A percentile compares a stretch with the other conserved stretches of the same genome.
These are phyloP conservation scores for Schizochytrium sp. DNA, from an alignment of 108 stramenopile genomes.

Conservation along the genomic window DNA sequence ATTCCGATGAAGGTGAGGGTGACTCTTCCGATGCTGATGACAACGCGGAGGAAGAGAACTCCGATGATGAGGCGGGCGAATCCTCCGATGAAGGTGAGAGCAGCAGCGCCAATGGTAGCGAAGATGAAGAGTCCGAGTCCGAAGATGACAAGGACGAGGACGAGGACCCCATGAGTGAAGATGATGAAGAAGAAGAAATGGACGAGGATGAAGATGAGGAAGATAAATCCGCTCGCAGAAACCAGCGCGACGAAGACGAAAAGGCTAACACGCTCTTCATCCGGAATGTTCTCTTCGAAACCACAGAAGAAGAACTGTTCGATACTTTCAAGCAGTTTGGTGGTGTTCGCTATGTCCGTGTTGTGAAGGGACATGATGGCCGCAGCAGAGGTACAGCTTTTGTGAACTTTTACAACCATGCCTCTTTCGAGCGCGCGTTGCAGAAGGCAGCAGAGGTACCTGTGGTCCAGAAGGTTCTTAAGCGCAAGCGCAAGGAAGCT, in stretches of 20 bases:
- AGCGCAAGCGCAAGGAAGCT: conserved; percentile 70
- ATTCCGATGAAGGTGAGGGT: conserved; percentile 64
- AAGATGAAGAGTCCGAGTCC: conserved; percentile 54
- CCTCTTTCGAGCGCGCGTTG: not conserved
- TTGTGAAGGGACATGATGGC: conserved; percentile 88
- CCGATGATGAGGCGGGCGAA: not conserved
- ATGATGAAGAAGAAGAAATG: conserved; percentile 66
- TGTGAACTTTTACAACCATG: conserved; percentile 80
- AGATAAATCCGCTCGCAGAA: not conserved
- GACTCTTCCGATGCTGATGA: conserved; percentile 8
- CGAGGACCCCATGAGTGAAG: conserved; percentile 66
- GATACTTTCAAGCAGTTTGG: conserved; percentile 86
- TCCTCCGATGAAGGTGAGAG: conserved; percentile 54
- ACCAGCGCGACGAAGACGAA: conserved; percentile 65
- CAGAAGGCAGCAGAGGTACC: not conserved
- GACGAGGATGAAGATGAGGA: conserved; percentile 63
- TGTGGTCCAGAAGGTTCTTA: conserved; percentile 73
- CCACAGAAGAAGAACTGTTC: conserved; percentile 86
- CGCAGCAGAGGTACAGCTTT: conserved; percentile 89
- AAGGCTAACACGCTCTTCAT: conserved; percentile 85
- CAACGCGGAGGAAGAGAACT: conserved; percentile 11
- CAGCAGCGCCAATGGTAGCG: conserved; percentile 63
- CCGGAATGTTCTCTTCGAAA: conserved; percentile 95
- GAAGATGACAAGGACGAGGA: conserved; percentile 65
- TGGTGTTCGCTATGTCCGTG: conserved; percentile 82